Evolutionary conservation across 352 stramenopile genomes (phyloP).

Genomic region (Phytopythium litorale): DNA sequence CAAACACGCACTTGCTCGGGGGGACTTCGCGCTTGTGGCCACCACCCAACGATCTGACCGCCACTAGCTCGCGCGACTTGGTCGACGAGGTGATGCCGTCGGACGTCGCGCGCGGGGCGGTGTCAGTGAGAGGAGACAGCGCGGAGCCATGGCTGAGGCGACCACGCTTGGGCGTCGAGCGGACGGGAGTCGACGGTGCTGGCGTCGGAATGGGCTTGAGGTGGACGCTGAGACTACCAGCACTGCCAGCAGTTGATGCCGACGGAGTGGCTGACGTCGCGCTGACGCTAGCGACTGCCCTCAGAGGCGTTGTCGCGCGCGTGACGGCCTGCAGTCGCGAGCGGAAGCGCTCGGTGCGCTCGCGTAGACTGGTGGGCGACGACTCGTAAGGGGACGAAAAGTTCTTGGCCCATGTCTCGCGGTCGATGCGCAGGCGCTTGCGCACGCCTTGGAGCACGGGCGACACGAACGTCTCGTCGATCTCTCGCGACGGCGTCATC

Average conservation of each 20-base stretch:
- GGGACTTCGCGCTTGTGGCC: not conserved
- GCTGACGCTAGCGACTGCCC: not conserved
- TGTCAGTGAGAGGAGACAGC: slow-evolving; percentile 1
- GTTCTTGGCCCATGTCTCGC: slow-evolving; percentile 61
- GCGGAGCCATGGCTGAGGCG: not conserved
- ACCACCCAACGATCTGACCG: not conserved
- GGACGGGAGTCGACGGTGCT: slow-evolving; percentile 1
- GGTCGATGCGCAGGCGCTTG: slow-evolving; percentile 61
- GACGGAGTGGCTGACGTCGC: not conserved
- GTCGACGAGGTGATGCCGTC: slow-evolving; percentile 3
- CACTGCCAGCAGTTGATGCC: not conserved
- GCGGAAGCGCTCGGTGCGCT: slow-evolving; percentile 48
- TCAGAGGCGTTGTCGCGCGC: slow-evolving; percentile 2
- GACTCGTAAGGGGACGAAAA: slow-evolving; percentile 65
- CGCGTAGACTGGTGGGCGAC: slow-evolving; percentile 42
- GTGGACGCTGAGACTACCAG: slow-evolving; percentile 14
- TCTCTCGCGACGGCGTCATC: slow-evolving; percentile 23
- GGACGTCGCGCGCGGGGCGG: not conserved
- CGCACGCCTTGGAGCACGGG: slow-evolving; percentile 48
- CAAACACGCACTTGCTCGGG: slow-evolving; percentile 32
- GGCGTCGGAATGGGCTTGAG: slow-evolving; percentile 9
- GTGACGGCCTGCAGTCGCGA: slow-evolving; percentile 35
- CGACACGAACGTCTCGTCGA: slow-evolving; percentile 62
- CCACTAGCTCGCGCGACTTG: not conserved
- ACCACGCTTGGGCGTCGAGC: not conserved